phyloP scores from a whole-genome alignment of 805 yeast species.

The Pichia eremophila region DNA sequence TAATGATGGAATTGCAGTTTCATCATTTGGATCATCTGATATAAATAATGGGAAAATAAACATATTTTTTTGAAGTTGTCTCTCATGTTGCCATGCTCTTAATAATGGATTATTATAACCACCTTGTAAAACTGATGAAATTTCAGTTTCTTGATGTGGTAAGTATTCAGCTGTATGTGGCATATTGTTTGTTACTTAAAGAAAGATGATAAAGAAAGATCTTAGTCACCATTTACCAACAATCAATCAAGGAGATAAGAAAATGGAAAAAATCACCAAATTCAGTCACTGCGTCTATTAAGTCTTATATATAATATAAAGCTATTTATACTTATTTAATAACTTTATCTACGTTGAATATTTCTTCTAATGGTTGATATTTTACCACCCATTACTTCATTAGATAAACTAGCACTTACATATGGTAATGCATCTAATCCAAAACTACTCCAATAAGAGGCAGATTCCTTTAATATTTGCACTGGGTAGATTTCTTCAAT shows the following conservation, averaged over 20 bases:
- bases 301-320: too few relatives aligned
- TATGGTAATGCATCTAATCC: constrained; percentile 25
- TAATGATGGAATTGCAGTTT: constrained; percentile 58
- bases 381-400: constrained; percentile 34
- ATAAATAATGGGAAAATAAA: constrained; percentile 88
- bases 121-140: constrained; percentile 78
- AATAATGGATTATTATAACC: constrained; percentile 88
- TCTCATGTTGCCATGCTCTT: constrained; percentile 85
- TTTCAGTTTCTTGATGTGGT: constrained; percentile 45
- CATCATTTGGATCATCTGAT: constrained; percentile 75
- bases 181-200: too few relatives aligned
- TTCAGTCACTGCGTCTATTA: too few relatives aligned
- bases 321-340: too few relatives aligned
- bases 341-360: constrained; percentile 25
- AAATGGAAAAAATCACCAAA: too few relatives aligned
- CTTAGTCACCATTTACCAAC: too few relatives aligned
- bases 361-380: constrained; percentile 41
- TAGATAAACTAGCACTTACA: constrained; percentile 28
- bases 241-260: too few relatives aligned
- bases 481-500: constrained; percentile 25
- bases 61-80: constrained; percentile 78
- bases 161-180: constrained; percentile 63
- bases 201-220: too few relatives aligned
- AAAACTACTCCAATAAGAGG: neutral
- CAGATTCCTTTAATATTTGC: neutral